Percentiles rank a stretch among this genome's conserved stretches.
Evolutionary conservation across 768 basidiomycete genomes (phyloP).

Genomic region (Lentinula edodes): DNA sequence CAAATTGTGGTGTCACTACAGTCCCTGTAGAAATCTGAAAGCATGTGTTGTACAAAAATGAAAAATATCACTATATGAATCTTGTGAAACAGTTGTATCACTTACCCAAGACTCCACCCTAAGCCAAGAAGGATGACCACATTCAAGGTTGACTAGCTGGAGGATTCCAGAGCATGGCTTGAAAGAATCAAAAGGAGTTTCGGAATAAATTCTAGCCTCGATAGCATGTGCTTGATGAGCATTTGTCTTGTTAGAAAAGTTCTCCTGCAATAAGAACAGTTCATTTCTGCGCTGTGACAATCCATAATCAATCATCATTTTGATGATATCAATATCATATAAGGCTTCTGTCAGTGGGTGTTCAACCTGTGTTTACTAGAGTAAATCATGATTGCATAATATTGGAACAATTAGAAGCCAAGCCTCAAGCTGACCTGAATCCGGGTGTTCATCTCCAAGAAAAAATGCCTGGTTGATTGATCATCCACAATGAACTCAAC

Average conservation of each 20-base stretch:
- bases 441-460: conserved; percentile 69
- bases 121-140: conserved; percentile 39
- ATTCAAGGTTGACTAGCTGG: conserved; percentile 41
- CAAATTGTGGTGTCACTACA: conserved; percentile 46
- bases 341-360: conserved; percentile 59
- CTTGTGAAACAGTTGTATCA: background rate
- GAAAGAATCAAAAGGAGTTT: conserved; percentile 55
- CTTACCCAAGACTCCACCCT: conserved; percentile 57
- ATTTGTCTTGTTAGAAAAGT: conserved; percentile 21
- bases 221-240: conserved; percentile 31
- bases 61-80: background rate
- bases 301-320: conserved; percentile 60
- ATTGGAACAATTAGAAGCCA: no score
- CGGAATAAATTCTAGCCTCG: conserved; percentile 57
- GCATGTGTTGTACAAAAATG: background rate
- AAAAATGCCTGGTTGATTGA: conserved; percentile 48
- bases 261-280: conserved; percentile 26
- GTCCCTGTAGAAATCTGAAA: conserved; percentile 44
- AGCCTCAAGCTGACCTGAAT: conserved; percentile 35
- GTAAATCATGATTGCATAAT: background rate
- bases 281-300: conserved; percentile 27
- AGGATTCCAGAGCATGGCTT: conserved; percentile 56
- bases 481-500: conserved; percentile 65
- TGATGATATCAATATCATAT: conserved; percentile 55
- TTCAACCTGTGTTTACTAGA: conserved; percentile 41